A percentile compares a stretch with the other conserved stretches of the same genome.
Evolutionary conservation across 495 filamentous ascomycete species (phyloP).

Genomic region (Neurospora sublineolata): DNA sequence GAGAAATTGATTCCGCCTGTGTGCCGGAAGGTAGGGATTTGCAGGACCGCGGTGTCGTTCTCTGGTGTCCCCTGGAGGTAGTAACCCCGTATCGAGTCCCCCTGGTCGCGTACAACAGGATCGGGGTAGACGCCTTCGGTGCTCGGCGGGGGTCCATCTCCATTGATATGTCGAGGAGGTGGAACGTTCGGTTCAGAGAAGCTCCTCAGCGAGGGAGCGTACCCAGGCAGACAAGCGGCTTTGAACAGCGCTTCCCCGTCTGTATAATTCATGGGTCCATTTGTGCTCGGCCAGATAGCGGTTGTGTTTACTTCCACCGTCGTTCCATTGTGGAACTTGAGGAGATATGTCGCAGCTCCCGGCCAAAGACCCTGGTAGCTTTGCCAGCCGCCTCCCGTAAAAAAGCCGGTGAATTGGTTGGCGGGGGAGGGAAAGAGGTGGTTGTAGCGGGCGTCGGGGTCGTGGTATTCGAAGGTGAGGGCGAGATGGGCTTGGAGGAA

Average conservation of each 20-base stretch:
- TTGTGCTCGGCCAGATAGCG: background rate
- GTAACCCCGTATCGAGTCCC: background rate
- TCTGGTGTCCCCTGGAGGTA: background rate
- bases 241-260: background rate
- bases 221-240: background rate
- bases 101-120: fast-evolving
- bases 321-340: conserved; percentile 9
- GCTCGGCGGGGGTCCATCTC: background rate
- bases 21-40: background rate
- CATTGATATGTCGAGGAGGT: background rate
- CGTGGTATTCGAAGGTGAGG: background rate
- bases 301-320: background rate
- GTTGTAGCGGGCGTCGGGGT: conserved; percentile 6
- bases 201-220: background rate
- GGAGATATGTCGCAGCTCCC: background rate
- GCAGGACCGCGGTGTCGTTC: background rate
- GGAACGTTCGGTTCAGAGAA: background rate
- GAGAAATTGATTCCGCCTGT: fast-evolving
- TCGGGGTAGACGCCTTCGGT: background rate
- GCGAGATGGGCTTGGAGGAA: background rate
- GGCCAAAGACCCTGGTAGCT: background rate
- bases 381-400: background rate
- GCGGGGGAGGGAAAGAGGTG: conserved; percentile 4
- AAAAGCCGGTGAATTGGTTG: background rate
- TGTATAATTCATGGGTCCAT: background rate